Conservation (phyloP, 192 early-diverging fungal genomes). For the Glomus cerebriforme region DNA sequence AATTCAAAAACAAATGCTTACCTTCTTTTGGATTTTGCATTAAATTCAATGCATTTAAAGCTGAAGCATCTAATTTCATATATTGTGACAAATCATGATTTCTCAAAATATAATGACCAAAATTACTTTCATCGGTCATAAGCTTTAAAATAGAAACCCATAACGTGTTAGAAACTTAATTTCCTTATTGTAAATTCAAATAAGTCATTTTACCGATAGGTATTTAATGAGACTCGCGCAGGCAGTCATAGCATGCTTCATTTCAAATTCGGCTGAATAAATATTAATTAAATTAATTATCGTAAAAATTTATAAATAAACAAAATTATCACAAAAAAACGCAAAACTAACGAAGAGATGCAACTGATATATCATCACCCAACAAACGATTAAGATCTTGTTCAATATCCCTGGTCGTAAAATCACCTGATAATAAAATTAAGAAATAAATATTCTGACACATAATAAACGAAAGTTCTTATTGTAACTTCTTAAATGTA, state of each 20-base stretch:
- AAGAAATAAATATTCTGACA: neutral
- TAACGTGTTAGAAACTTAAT: neutral
- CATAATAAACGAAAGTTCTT: neutral
- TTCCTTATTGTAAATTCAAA: neutral
- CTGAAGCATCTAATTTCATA: conserved; percentile 90
- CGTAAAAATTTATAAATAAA: neutral
- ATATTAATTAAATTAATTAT: neutral
- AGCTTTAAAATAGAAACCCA: conserved; percentile 43
- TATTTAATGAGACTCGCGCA: conserved; percentile 74
- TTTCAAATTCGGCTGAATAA: conserved; percentile 66
- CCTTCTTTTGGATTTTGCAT: conserved; percentile 77
- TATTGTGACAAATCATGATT: conserved; percentile 83
- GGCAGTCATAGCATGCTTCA: conserved; percentile 69
- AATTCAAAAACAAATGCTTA: conserved; percentile 3
- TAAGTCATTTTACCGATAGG: conserved; percentile 45
- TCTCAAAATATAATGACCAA: conserved; percentile 71
- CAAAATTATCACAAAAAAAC: neutral
- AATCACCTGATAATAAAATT: conserved; percentile 54
- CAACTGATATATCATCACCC: conserved; percentile 63
- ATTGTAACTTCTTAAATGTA: neutral
- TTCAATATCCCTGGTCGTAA: conserved; percentile 73
- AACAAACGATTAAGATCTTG: conserved; percentile 86
- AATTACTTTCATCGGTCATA: conserved; percentile 75
- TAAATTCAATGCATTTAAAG: conserved; percentile 84
- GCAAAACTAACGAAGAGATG: conserved; percentile 62